These are phyloP conservation scores for Orbilia ellipsospora DNA, from an alignment of 2,329 filamentous ascomycete genomes.

Conservation along the genomic window DNA sequence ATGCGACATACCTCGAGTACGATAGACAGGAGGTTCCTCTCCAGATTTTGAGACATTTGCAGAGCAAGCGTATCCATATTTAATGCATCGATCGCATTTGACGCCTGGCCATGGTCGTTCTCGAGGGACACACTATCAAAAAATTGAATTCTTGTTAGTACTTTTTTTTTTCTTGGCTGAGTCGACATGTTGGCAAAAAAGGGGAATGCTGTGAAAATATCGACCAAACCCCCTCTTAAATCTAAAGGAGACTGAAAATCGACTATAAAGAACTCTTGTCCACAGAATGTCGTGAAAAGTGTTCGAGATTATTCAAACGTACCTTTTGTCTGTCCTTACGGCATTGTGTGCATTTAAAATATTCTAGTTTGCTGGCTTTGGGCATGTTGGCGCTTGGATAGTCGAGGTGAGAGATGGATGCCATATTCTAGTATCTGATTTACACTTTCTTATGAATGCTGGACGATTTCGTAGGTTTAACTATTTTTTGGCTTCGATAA, in stretches of 20 bases:
- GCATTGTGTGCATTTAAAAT: constrained; percentile 53
- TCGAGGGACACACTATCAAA: constrained; percentile 46
- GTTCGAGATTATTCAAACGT: constrained; percentile 10
- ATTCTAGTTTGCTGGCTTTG: constrained; percentile 53
- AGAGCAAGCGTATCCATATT: constrained; percentile 51
- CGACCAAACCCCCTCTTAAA: constrained; percentile 41
- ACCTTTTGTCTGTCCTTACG: constrained; percentile 54
- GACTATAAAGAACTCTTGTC: constrained; percentile 6
- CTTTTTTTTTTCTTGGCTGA: constrained; percentile 39
- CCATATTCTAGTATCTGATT: constrained; percentile 29
- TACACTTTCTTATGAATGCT: constrained; percentile 12
- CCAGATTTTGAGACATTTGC: constrained; percentile 53
- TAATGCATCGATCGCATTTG: constrained; percentile 54
- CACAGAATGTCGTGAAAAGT: background rate
- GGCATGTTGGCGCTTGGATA: constrained; percentile 44
- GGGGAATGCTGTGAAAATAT: constrained; percentile 36
- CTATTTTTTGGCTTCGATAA: background rate
- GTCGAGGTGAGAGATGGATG: constrained; percentile 30
- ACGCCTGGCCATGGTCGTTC: constrained; percentile 54
- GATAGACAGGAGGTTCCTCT: constrained; percentile 50
- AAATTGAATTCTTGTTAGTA: constrained; percentile 34
- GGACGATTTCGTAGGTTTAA: constrained; percentile 18
- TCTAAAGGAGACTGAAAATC: constrained; percentile 8
- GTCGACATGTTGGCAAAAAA: constrained; percentile 48
- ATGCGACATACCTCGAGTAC: constrained; percentile 44